Conservation (phyloP, 1,284 basidiomycete species). For the Moniliophthora roreri region DNA sequence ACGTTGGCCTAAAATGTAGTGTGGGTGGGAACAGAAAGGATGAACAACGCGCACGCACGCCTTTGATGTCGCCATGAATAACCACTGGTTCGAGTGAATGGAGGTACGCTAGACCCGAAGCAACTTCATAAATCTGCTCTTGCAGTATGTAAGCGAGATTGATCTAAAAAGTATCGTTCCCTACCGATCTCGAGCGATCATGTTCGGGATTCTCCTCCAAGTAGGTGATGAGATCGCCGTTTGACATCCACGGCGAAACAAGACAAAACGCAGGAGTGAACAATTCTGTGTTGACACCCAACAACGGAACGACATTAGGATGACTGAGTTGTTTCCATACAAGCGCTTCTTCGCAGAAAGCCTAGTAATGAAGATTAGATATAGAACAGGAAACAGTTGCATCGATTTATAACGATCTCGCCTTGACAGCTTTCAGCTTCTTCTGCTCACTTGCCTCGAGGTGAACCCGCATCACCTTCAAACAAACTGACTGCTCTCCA, state of each 20-base stretch:
- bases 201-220: constrained; percentile 10
- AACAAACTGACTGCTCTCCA: constrained; percentile 4
- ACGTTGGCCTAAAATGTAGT: not conserved
- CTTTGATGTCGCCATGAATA: constrained; percentile 3
- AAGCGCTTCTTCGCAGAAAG: constrained; percentile 14
- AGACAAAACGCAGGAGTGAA: constrained; percentile 12
- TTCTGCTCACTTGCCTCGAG: not conserved
- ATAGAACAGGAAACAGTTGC: not conserved
- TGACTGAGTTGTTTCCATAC: constrained; percentile 16
- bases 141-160: too few species aligned
- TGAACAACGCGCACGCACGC: not conserved
- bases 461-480: constrained; percentile 15
- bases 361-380: not conserved
- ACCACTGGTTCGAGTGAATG: not conserved
- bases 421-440: constrained; percentile 4
- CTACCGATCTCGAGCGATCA: constrained; percentile 6
- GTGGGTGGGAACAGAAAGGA: not conserved
- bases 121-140: not conserved
- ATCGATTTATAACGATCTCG: not conserved
- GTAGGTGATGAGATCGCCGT: constrained; percentile 12
- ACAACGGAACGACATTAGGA: constrained; percentile 14
- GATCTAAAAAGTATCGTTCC: too few species aligned
- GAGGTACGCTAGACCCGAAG: not conserved
- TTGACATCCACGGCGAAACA: constrained; percentile 16
- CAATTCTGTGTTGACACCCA: constrained; percentile 11